phyloP scores from a whole-genome alignment of 2,329 filamentous ascomycete species.

The Xylariaceae sp. region DNA sequence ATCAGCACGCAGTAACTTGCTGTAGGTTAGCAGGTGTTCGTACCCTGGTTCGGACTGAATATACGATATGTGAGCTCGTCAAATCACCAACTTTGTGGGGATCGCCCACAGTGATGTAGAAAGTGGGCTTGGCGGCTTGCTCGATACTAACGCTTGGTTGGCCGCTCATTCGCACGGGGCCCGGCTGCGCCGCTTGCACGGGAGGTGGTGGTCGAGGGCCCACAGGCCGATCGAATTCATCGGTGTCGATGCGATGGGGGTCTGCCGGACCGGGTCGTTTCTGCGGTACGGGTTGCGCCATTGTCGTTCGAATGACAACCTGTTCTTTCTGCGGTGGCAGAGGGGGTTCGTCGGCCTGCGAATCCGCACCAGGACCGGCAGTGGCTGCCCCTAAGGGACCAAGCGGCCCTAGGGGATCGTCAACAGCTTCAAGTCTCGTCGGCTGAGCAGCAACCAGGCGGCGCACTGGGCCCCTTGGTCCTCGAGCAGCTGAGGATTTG shows the following conservation, averaged over 20 bases:
- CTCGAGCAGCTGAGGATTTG: slow-evolving; percentile 27
- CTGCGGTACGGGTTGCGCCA: slow-evolving; percentile 41
- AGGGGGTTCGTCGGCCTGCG: slow-evolving; percentile 51
- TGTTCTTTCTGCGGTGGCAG: slow-evolving; percentile 64
- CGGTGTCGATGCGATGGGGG: slow-evolving; percentile 63
- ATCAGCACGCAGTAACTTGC: slow-evolving; percentile 3
- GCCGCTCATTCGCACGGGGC: slow-evolving; percentile 45
- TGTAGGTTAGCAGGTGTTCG: neutral
- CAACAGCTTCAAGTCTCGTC: slow-evolving; percentile 70
- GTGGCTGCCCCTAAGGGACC: slow-evolving; percentile 58
- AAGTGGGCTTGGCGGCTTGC: slow-evolving; percentile 86
- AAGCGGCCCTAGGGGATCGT: slow-evolving; percentile 71
- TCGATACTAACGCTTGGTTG: slow-evolving; percentile 84
- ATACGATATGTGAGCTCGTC: slow-evolving; percentile 96
- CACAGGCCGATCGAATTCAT: slow-evolving; percentile 49
- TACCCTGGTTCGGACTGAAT: slow-evolving; percentile 90
- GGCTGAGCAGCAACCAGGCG: slow-evolving; percentile 68
- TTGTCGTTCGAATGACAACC: slow-evolving; percentile 53
- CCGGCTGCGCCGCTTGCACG: slow-evolving; percentile 52
- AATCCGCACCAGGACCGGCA: slow-evolving; percentile 31
- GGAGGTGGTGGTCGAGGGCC: slow-evolving; percentile 62
- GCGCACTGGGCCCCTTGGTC: slow-evolving; percentile 37
- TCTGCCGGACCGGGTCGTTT: slow-evolving; percentile 44
- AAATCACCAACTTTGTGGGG: slow-evolving; percentile 96
- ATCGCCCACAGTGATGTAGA: slow-evolving; percentile 87